Base-by-base conservation (phyloP, 495 filamentous ascomycete species). In the Amorphotheca resinae region DNA sequence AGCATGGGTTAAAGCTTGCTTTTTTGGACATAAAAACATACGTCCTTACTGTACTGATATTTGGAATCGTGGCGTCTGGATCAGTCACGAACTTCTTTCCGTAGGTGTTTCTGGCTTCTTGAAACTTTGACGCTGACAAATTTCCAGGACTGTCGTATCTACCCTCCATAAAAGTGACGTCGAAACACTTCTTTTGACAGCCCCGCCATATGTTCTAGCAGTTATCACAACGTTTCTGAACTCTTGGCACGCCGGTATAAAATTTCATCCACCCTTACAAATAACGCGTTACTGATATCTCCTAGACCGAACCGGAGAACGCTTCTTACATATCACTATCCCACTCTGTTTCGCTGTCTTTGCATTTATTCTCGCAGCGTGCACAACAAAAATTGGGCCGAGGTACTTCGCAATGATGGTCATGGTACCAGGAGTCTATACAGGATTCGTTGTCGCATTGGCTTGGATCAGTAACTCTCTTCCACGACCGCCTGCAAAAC, bases 1-100 rank as follows among this genome's bases (percentile, higher is more conserved):
- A 72, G 54, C 62, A 80, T 31, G 85, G 85, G 1, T 61, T 78
- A 9, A 79, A 73, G 53, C 61, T 85, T n/a, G 84, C 84, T 1
- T 72, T 85, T 45, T 54, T 58, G 11, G 85, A 93, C 58, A 48
- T 69, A 38, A 87, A 83, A 59, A 85, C 75, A 12, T 88, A 74
- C 64, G 62, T 86, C 44, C 62, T 87, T 53, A 72, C 76, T 58
- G 56, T 84, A 8, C 62, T 83, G 37, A 69, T 88, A 39, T 72
- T 85, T 36, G 74, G 79, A 53, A 80, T 86, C 57, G 76, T 84
- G 11, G 73, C 77, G 21, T 73, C 76, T 21, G 78, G 74, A 38
- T 79, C 80, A 2, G 78, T 86, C 7, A 86, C 82, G n/a, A 88
- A 91, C 59, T 91, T 91, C 71, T 89, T 93, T 64, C 85, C 86